Evolutionary conservation across 306 rosid species (phyloP), one percentile per base, ranked within the genome.

Genomic region (Dryas drummondii): DNA sequence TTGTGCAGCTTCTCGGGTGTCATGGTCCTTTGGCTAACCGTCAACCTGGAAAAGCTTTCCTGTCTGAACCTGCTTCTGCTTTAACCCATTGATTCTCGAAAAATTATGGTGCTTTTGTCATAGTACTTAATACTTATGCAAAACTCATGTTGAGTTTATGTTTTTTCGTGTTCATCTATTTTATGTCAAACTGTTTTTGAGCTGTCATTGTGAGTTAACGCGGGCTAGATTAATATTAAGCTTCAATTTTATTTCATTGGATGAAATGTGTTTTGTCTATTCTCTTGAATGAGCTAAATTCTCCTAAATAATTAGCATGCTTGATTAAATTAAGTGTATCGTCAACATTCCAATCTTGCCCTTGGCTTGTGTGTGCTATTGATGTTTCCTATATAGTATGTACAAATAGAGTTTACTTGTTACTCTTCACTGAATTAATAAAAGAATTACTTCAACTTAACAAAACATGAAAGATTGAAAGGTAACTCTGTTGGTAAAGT

Each of bases 1-100:
- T 75, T 76, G 32, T 82, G 76, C 91, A 91, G 97, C 93, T 91
- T 76, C 91, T 88, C 70, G 93, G 97, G 61, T 87, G 93, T 56
- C 93, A 91, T 82, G 97, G 97, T 75, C 81, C 88, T 32, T 73
- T 91, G 81, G 85, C 91, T 1, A 62, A 75, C 11, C 91, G 91
- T 62, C 57, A 70, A 52, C 90, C 97, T 4, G 93, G 93, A 75
- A 73, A 71, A 67, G 93, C 97, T 32, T 86, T 84, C 77, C 80
- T 66, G 16, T 5, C 68, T 50, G 72, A 11, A 10, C 49, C 83
- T 1, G 6, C 54, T 3, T 50, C 66, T 60, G 84, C 2, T 32
- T 32, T 32, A 32, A 32, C 2, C 37, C 37, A 32, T 32, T 32
- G 37, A 32, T 32, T 32, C 81, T 37, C 86, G 67, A 91, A 83